phyloP scores from a whole-genome alignment of 306 rosid genomes.

The Corylus avellana region DNA sequence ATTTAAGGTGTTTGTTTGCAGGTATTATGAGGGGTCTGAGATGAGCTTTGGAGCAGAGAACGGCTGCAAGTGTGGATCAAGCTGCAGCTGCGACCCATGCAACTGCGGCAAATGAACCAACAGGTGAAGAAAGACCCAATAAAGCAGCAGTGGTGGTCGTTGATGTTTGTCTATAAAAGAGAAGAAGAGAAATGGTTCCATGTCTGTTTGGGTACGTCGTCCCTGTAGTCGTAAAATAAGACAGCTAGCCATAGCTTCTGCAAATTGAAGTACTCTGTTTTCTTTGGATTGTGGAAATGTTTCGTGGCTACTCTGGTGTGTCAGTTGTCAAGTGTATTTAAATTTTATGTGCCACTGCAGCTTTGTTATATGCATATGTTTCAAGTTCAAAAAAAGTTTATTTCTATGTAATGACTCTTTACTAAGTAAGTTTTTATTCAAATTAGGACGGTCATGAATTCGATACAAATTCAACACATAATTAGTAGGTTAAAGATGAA shows the following conservation, averaged over 20 bases:
- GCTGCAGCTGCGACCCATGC: slow-evolving; percentile 36
- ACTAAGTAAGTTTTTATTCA: no score
- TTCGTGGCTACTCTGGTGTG: not conserved
- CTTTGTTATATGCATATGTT: not conserved
- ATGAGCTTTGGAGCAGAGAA: slow-evolving; percentile 40
- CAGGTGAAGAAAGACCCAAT: not conserved
- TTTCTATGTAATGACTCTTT: no score
- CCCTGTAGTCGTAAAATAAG: not conserved
- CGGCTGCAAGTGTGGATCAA: slow-evolving; percentile 32
- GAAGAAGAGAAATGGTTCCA: not conserved
- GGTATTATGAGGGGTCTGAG: slow-evolving; percentile 29
- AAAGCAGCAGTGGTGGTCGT: not conserved
- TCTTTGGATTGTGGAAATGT: not conserved
- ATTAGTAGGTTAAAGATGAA: no score
- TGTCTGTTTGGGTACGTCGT: not conserved
- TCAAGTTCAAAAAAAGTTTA: not conserved
- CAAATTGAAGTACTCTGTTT: not conserved
- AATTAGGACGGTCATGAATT: no score
- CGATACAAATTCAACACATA: no score
- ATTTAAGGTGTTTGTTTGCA: not conserved
- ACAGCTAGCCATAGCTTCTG: slow-evolving; percentile 3
- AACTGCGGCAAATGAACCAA: slow-evolving; percentile 30
- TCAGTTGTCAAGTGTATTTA: not conserved
- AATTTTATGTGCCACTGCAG: not conserved
- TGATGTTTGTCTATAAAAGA: not conserved